These are phyloP conservation scores for Gautieria morchelliformis DNA, from an alignment of 768 basidiomycete species.

Conservation along the genomic window DNA sequence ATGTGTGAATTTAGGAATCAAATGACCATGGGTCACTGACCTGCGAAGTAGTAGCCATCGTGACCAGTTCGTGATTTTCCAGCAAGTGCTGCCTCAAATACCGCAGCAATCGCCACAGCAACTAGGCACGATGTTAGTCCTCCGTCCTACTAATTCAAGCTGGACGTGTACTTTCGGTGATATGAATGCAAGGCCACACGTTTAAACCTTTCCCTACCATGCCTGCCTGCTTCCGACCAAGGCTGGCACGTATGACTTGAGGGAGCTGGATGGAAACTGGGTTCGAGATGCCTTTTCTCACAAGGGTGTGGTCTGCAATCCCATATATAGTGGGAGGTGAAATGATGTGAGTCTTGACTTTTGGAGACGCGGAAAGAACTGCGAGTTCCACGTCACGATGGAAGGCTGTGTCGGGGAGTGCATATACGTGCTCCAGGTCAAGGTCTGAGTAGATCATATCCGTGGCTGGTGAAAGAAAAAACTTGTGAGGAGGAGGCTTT, in stretches of 20 bases:
- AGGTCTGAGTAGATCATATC: conserved; percentile 23
- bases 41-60: conserved; percentile 46
- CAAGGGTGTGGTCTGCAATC: conserved; percentile 35
- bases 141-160: conserved; percentile 20
- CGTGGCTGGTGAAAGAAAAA: not conserved
- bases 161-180: conserved; percentile 21
- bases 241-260: conserved; percentile 13
- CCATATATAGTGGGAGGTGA: conserved; percentile 54
- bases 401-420: conserved; percentile 32
- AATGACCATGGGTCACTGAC: not conserved
- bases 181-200: conserved; percentile 49
- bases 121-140: not conserved
- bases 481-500: too few relatives aligned
- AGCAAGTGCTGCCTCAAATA: conserved; percentile 33
- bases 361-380: conserved; percentile 36
- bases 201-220: conserved; percentile 50
- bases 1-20: not conserved
- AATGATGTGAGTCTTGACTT: conserved; percentile 39
- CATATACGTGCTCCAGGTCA: conserved; percentile 36
- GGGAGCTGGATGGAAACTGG: conserved; percentile 27
- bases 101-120: conserved; percentile 27
- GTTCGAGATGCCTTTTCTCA: conserved; percentile 44
- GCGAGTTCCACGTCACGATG: conserved; percentile 43
- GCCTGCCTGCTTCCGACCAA: conserved; percentile 36
- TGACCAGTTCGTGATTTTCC: conserved; percentile 25